phyloP scores from a whole-genome alignment of 768 basidiomycete genomes.

The Boletus sp. region DNA sequence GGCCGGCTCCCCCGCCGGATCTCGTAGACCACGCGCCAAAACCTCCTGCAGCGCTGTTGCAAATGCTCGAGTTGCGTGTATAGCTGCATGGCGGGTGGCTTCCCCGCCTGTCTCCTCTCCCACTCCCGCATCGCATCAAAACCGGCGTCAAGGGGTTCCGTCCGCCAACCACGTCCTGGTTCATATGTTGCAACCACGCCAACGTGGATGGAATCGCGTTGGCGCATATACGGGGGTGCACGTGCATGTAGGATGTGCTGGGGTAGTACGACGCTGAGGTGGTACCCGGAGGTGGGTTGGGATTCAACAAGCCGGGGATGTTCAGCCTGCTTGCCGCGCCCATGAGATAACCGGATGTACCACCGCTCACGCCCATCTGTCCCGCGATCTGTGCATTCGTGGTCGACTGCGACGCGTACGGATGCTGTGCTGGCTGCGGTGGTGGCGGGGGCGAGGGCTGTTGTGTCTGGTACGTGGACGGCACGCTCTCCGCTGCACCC shows the following conservation, averaged over 20 bases:
- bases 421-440: constrained; percentile 21
- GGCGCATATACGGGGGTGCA: constrained; percentile 66
- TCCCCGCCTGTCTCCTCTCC: constrained; percentile 88
- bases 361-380: constrained; percentile 14
- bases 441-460: constrained; percentile 31
- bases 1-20: constrained; percentile 18
- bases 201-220: constrained; percentile 94
- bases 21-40: constrained; percentile 52
- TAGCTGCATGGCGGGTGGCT: constrained; percentile 65
- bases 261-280: constrained; percentile 69
- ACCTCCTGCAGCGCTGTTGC: constrained; percentile 76
- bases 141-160: constrained; percentile 90
- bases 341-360: constrained; percentile 16
- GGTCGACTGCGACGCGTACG: constrained; percentile 26
- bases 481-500: constrained; percentile 13
- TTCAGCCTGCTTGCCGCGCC: constrained; percentile 17
- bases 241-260: constrained; percentile 17
- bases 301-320: constrained; percentile 37
- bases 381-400: constrained; percentile 20
- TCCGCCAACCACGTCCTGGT: constrained; percentile 67
- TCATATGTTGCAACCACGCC: constrained; percentile 86
- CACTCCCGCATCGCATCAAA: constrained; percentile 89
- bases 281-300: constrained; percentile 38
- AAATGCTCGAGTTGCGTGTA: constrained; percentile 90
- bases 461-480: constrained; percentile 22